Conservation (phyloP, 1,284 basidiomycete species). For the Tilletia walkeri region DNA sequence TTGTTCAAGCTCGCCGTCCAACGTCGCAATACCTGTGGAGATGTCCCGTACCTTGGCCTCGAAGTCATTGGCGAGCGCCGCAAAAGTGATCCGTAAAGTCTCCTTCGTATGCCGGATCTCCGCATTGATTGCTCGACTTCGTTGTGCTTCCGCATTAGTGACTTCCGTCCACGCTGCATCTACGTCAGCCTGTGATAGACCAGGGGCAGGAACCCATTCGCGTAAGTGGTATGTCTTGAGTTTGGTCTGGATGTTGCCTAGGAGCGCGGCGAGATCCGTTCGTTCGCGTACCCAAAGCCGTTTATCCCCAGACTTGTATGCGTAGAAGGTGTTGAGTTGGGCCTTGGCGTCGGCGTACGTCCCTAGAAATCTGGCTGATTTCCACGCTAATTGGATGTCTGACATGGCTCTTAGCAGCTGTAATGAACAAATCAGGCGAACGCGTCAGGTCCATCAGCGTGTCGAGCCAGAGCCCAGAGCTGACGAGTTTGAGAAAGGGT, state of each 20-base stretch:
- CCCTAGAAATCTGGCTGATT: conserved; percentile 36
- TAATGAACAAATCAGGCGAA: neutral
- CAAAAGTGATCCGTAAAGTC: conserved; percentile 75
- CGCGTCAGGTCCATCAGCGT: neutral
- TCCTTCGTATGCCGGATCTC: conserved; percentile 72
- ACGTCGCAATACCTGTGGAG: conserved; percentile 30
- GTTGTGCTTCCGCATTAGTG: conserved; percentile 70
- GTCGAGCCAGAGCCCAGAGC: neutral
- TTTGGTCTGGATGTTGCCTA: conserved; percentile 92
- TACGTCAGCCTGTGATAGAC: conserved; percentile 64
- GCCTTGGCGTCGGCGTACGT: conserved; percentile 75
- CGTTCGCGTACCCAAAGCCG: conserved; percentile 84
- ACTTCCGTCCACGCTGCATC: conserved; percentile 76
- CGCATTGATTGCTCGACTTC: conserved; percentile 82
- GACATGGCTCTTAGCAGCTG: conserved; percentile 44
- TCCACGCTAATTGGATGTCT: conserved; percentile 32
- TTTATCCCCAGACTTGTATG: conserved; percentile 82
- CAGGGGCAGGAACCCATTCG: conserved; percentile 40
- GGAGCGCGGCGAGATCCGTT: conserved; percentile 81
- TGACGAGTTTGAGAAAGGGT: neutral
- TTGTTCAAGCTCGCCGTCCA: conserved; percentile 42
- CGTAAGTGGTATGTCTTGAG: conserved; percentile 77
- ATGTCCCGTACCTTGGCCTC: conserved; percentile 58
- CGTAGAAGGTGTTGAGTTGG: conserved; percentile 71
- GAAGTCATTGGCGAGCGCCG: conserved; percentile 78